Evolutionary conservation across 1,284 basidiomycete genomes (phyloP).

Genomic region (Ganoderma boninense): DNA sequence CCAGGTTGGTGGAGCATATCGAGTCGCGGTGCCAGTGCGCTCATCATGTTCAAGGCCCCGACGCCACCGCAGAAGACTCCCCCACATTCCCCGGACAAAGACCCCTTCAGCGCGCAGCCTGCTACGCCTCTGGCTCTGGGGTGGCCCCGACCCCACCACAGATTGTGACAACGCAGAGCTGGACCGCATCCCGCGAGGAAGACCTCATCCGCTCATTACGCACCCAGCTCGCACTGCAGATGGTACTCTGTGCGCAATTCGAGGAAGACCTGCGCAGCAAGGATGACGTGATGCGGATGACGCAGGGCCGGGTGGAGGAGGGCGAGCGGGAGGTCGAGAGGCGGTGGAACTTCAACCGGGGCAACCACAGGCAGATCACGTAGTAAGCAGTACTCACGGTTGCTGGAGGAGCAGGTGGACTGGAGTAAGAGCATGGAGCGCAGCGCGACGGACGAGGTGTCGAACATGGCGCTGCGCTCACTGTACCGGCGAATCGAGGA

Average conservation of each 20-base stretch:
- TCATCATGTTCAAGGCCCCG: conserved; percentile 54
- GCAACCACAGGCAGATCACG: conserved; percentile 76
- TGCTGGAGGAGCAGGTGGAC: conserved; percentile 76
- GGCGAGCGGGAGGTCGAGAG: conserved; percentile 68
- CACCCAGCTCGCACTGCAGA: conserved; percentile 74
- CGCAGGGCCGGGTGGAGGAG: conserved; percentile 60
- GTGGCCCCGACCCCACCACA: conserved; percentile 72
- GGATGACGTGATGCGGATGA: conserved; percentile 71
- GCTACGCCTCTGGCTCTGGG: conserved; percentile 76
- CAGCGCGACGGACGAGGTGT: conserved; percentile 81
- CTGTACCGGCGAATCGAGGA: conserved; percentile 69
- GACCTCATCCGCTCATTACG: conserved; percentile 73
- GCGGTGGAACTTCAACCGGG: conserved; percentile 58
- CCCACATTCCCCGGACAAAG: conserved; percentile 52
- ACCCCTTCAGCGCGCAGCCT: conserved; percentile 79
- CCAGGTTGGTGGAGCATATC: too few species aligned
- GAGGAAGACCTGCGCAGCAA: conserved; percentile 75
- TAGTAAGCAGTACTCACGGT: conserved; percentile 70
- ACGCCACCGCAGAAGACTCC: conserved; percentile 9
- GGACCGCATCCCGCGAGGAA: conserved; percentile 73
- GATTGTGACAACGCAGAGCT: conserved; percentile 51
- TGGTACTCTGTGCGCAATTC: conserved; percentile 75
- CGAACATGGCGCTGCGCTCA: conserved; percentile 70
- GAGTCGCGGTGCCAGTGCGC: too few species aligned
- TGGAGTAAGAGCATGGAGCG: conserved; percentile 71